Evolutionary conservation across 2,329 filamentous ascomycete genomes (phyloP), one percentile per base, ranked within the genome.

Genomic region (Didymella pomorum): DNA sequence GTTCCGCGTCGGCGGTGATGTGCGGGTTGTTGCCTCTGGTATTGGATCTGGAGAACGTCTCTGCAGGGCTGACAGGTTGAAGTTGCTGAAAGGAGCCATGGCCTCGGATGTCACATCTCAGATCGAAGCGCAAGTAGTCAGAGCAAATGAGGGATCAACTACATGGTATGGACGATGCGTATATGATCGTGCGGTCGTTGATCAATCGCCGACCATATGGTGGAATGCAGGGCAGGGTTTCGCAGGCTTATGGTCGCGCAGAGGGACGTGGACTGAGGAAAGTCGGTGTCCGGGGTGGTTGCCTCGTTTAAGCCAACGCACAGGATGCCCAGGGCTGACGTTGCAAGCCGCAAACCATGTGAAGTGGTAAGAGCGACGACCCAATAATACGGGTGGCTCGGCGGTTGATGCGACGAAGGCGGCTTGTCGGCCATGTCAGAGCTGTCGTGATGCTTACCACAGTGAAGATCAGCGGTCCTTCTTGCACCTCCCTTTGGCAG

Each of bases 1-100:
- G 2, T 56, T 55, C 41, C 71, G 61, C 16, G 68, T 73, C 2
- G 72, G 71, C 16, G 70, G 67, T 43, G 69, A 68, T 9, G 67
- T 72, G 14, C 64, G 64, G 21, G 67, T 67, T 8, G 68, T 65
- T n/a, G 64, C 58, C 31, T 60, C 49, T 25, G 67, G 66, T 7
- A 54, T 56, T 7, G 66, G 62, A 18, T 60, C 48, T 28, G 68
- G 63, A 14, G 59, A 50, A 20, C 71, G 68, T 53, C 67, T 71
- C 21, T 43, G 35, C 20, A 73, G 23, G 23, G 39, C 35, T 4
- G 59, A 42, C n/a, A 62, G 20, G 23, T 44, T 39, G 16, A 61
- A 44, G 26, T 21, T 35, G 59, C 47, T 61, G 41, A 67, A 28
- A 26, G 71, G 70, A 49, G 71, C 67, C 72, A 75, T 75, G 35